Percentiles rank a stretch among this genome's conserved stretches.
These are phyloP conservation scores for Fusarium sp. DNA, from an alignment of 2,329 filamentous ascomycete species.

Conservation along the genomic window DNA sequence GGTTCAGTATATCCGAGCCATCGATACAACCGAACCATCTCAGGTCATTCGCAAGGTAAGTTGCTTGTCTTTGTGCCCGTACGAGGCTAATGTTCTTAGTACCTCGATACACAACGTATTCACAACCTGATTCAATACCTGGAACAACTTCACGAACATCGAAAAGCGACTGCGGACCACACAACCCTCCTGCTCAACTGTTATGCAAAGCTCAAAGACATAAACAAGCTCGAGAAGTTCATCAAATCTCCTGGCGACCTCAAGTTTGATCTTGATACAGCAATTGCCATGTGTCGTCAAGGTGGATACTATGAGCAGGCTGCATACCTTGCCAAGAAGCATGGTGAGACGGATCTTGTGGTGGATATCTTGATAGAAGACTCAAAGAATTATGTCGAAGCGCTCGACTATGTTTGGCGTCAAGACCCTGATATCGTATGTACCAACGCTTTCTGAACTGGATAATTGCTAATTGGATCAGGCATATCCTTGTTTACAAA, in stretches of 20 bases:
- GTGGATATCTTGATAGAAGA: slow-evolving; percentile 97
- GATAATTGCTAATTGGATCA: slow-evolving; percentile 56
- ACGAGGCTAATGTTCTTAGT: slow-evolving; percentile 64
- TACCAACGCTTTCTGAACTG: slow-evolving; percentile 13
- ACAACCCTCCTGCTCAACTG: slow-evolving; percentile 96
- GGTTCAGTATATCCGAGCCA: slow-evolving; percentile 96
- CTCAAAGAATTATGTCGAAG: slow-evolving; percentile 88
- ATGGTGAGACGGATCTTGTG: slow-evolving; percentile 92
- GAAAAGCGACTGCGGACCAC: slow-evolving; percentile 93
- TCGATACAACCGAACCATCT: slow-evolving; percentile 95
- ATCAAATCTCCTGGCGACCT: slow-evolving; percentile 95
- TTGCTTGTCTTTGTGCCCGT: accelerated
- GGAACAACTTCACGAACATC: slow-evolving; percentile 94
- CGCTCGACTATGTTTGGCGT: slow-evolving; percentile 90
- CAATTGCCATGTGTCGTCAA: slow-evolving; percentile 96
- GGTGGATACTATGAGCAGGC: slow-evolving; percentile 98
- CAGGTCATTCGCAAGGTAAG: slow-evolving; percentile 91
- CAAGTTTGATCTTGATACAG: slow-evolving; percentile 96
- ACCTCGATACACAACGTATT: slow-evolving; percentile 95
- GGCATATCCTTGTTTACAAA: slow-evolving; percentile 92
- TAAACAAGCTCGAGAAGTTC: slow-evolving; percentile 94
- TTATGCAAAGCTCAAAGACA: slow-evolving; percentile 97
- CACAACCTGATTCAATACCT: slow-evolving; percentile 97
- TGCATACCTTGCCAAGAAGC: slow-evolving; percentile 92
- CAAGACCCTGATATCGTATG: slow-evolving; percentile 81